Base-by-base conservation (phyloP, 208 protist genomes). In the Porcisia hertigi region DNA sequence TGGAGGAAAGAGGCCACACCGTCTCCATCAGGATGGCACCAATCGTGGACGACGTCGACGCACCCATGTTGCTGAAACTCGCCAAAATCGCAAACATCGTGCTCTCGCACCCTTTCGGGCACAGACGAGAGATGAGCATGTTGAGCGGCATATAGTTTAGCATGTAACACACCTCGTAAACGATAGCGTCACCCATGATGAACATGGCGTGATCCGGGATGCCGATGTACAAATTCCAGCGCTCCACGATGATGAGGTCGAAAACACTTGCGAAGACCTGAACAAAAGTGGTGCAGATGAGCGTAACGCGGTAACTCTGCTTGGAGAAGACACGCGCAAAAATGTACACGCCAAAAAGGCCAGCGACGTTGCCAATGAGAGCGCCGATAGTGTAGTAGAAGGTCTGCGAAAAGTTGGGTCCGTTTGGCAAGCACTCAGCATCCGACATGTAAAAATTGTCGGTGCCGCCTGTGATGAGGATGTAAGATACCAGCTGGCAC, bases 31-130 rank as follows among this genome's bases (percentile, higher is more conserved):
- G 55, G 20, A 92, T 72, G 47, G 85, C 79, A 18, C 88, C 90
- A 71, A 92, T 83, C 2, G 81, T 86, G 30, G 60, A 69, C n/a
- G 87, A 77, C 39, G 89, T 85, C 54, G 79, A 80, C 45, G 67
- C 69, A 39, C 90, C 91, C 71, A 97, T 77, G 82, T 95, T 94
- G 55, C 86, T 80, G 70, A 91, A 93, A 34, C 90, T 91, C 30
- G 91, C 93, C 55, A 97, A 81, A 34, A 95, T 74, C 7, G 93
- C 88, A 58, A 88, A 95, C 69, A 95, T 82, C 63, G 88, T 93
- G 62, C 82, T 87, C 80, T 97, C 91, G 59, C 86, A 87, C 25
- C 89, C 90, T 49, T 82, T 82, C 12, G 91, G 91, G 77, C 91
- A 95, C 3, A 97, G 78, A 53, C 91, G 89, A 0, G 91, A 88